Evolutionary conservation across 1,139 yeast species (phyloP).

Genomic region (Eremothecium gossypii): DNA sequence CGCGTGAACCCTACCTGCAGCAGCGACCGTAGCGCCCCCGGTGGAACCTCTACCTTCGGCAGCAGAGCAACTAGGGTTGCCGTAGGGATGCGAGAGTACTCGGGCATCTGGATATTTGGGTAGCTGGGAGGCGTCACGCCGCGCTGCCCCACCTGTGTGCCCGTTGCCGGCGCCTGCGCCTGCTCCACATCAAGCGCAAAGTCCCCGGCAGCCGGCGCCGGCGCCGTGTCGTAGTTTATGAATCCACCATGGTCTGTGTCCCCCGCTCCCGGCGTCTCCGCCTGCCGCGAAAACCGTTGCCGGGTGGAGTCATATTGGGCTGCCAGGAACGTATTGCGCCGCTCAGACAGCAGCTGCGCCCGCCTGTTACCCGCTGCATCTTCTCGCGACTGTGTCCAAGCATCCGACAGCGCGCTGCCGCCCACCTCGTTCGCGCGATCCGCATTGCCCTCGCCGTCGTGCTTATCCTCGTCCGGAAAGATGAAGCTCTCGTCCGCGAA

Average conservation of each 20-base stretch:
- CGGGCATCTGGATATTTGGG: slow-evolving; percentile 23
- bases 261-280: slow-evolving; percentile 11
- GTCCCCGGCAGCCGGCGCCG: slow-evolving; percentile 13
- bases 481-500: slow-evolving; percentile 72
- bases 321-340: slow-evolving; percentile 25
- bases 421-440: slow-evolving; percentile 6
- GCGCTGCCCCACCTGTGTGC: slow-evolving; percentile 2
- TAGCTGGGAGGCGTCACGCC: slow-evolving; percentile 4
- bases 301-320: slow-evolving; percentile 28
- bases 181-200: neutral
- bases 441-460: slow-evolving; percentile 9
- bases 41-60: slow-evolving; percentile 62
- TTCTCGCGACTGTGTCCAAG: neutral
- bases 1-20: slow-evolving; percentile 56
- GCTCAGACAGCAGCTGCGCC: slow-evolving; percentile 24
- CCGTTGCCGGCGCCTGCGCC: neutral
- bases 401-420: neutral
- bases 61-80: slow-evolving; percentile 29
- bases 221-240: slow-evolving; percentile 21
- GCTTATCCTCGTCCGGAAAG: slow-evolving; percentile 61
- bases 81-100: slow-evolving; percentile 28
- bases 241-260: slow-evolving; percentile 25
- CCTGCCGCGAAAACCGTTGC: slow-evolving; percentile 24
- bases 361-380: slow-evolving; percentile 6
- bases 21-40: slow-evolving; percentile 56